Conservation (phyloP, 805 yeast species). For the Saccharomycopsis olivae region DNA sequence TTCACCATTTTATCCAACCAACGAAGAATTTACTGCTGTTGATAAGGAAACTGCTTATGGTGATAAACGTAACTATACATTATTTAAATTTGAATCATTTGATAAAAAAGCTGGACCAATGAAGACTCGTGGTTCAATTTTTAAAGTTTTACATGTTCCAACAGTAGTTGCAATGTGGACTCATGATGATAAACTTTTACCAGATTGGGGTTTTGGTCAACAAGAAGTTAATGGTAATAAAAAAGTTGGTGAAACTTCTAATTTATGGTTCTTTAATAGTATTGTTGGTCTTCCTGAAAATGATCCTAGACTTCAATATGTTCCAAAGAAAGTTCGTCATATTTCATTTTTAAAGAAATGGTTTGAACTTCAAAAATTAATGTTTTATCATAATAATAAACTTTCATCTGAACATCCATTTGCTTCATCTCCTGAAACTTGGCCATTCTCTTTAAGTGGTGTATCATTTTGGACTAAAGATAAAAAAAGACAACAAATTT, state of each 20-base stretch:
- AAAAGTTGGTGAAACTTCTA: slow-evolving; percentile 53
- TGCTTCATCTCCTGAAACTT: slow-evolving; percentile 81
- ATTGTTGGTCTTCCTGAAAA: slow-evolving; percentile 43
- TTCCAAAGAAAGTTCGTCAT: slow-evolving; percentile 51
- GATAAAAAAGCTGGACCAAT: slow-evolving; percentile 41
- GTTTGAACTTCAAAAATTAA: slow-evolving; percentile 75
- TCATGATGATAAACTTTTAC: slow-evolving; percentile 69
- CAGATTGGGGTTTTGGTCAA: slow-evolving; percentile 92
- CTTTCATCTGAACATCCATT: slow-evolving; percentile 86
- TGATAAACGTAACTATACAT: slow-evolving; percentile 55
- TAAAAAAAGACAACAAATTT: slow-evolving; percentile 60
- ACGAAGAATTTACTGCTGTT: slow-evolving; percentile 83
- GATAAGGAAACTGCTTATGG: slow-evolving; percentile 47
- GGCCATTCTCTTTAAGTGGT: slow-evolving; percentile 88
- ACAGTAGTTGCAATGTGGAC: slow-evolving; percentile 94
- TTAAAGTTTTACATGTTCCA: slow-evolving; percentile 71
- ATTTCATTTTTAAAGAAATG: slow-evolving; percentile 78
- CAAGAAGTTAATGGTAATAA: slow-evolving; percentile 95
- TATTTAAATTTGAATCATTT: slow-evolving; percentile 62
- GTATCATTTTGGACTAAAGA: slow-evolving; percentile 89
- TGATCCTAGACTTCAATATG: slow-evolving; percentile 52
- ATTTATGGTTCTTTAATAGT: slow-evolving; percentile 66
- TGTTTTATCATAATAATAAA: slow-evolving; percentile 90
- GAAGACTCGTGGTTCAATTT: slow-evolving; percentile 58
- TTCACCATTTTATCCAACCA: slow-evolving; percentile 84